These are phyloP conservation scores for Ceratobasidium sp. DNA, from an alignment of 1,284 basidiomycete species.

Conservation along the genomic window DNA sequence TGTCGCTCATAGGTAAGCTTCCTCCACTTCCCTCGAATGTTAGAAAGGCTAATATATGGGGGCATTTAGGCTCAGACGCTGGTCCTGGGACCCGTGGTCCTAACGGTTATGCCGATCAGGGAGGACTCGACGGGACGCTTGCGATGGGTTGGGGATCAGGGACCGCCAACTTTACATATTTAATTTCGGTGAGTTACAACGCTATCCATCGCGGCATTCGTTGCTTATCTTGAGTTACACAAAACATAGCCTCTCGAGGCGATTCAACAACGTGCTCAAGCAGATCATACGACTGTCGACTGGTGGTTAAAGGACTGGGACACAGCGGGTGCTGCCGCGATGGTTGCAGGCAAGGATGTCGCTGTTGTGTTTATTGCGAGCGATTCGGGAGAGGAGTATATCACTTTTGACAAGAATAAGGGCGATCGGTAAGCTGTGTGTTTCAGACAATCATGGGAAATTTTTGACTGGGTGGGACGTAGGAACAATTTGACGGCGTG, in stretches of 20 bases:
- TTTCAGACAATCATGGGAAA: no score
- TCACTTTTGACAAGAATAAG: slow-evolving; percentile 60
- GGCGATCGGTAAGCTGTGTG: slow-evolving; percentile 63
- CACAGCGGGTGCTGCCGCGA: slow-evolving; percentile 43
- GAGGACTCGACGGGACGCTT: slow-evolving; percentile 50
- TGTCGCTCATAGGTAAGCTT: slow-evolving; percentile 69
- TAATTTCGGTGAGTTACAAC: slow-evolving; percentile 34
- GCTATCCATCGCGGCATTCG: no score
- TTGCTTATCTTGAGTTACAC: no score
- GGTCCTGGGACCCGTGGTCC: slow-evolving; percentile 51
- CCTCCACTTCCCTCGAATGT: no score
- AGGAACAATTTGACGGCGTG: slow-evolving; percentile 52
- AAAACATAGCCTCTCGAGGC: no score
- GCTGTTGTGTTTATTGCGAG: slow-evolving; percentile 77
- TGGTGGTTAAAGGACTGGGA: slow-evolving; percentile 58
- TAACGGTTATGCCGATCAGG: slow-evolving; percentile 49
- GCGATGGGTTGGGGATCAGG: slow-evolving; percentile 60
- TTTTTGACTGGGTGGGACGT: no score
- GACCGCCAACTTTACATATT: slow-evolving; percentile 65
- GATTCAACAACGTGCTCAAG: slow-evolving; percentile 59
- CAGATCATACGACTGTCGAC: slow-evolving; percentile 63
- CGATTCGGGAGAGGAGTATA: slow-evolving; percentile 66
- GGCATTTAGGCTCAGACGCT: no score
- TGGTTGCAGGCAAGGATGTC: slow-evolving; percentile 53
- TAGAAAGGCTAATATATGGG: no score